phyloP scores from a whole-genome alignment of 1,139 yeast species.

The Nakaseomyces bracarensis region DNA sequence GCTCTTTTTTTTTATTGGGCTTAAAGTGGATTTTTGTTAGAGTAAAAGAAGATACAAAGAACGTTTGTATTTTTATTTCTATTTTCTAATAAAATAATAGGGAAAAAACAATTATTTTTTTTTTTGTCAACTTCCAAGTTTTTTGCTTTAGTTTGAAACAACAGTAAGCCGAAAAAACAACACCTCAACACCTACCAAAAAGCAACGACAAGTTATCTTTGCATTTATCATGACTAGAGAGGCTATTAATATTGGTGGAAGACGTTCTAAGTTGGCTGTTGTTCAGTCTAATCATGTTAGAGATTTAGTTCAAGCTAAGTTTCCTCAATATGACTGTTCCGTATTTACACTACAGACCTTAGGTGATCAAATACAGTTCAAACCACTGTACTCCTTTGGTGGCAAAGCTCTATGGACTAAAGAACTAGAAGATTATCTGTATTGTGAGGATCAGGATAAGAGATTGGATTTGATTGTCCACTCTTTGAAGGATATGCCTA shows the following conservation, averaged over 20 bases:
- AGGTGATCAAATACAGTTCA: constrained; percentile 80
- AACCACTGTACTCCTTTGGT: constrained; percentile 88
- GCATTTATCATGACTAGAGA: constrained; percentile 11
- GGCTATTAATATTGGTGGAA: constrained; percentile 59
- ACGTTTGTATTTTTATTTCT: too few relatives aligned
- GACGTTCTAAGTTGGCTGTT: constrained; percentile 81
- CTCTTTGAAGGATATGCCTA: constrained; percentile 92
- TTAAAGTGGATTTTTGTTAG: too few relatives aligned
- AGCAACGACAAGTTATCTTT: not conserved
- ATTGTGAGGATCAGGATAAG: constrained; percentile 45
- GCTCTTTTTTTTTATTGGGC: too few relatives aligned
- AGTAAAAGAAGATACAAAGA: too few relatives aligned
- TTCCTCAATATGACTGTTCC: constrained; percentile 57
- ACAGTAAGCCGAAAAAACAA: too few relatives aligned
- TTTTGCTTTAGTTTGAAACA: too few relatives aligned
- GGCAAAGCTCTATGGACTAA: constrained; percentile 96
- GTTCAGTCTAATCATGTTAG: constrained; percentile 75
- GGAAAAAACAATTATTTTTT: too few relatives aligned
- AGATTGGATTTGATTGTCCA: constrained; percentile 81
- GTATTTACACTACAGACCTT: constrained; percentile 76
- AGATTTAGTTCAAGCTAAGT: constrained; percentile 45
- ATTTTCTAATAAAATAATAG: too few relatives aligned
- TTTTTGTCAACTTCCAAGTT: too few relatives aligned
- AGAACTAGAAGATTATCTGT: constrained; percentile 74
- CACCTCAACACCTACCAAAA: too few relatives aligned